A percentile compares a stretch with the other conserved stretches of the same genome.
These are phyloP conservation scores for Tulasnella sp. DNA, from an alignment of 768 basidiomycete genomes.

Conservation along the genomic window DNA sequence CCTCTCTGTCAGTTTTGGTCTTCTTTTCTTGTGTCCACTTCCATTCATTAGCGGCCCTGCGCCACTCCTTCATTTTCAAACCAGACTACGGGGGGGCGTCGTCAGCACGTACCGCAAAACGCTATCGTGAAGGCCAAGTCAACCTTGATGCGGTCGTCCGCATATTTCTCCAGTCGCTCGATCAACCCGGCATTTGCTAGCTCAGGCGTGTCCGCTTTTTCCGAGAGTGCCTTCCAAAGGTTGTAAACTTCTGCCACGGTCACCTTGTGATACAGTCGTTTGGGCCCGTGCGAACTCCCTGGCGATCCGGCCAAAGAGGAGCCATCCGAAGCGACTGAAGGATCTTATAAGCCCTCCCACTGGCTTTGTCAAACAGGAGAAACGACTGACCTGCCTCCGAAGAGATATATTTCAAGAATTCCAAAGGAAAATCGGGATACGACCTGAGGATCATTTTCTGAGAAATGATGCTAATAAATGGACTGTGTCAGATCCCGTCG, in stretches of 20 bases:
- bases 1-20: too few relatives aligned
- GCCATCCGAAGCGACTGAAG: not conserved
- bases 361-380: not conserved
- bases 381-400: not conserved
- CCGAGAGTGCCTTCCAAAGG: not conserved
- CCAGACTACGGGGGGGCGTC: not conserved
- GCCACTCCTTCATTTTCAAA: not conserved
- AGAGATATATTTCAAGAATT: not conserved
- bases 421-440: not conserved
- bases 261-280: not conserved
- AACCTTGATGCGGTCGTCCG: not conserved
- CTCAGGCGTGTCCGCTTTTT: not conserved
- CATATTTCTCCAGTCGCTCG: not conserved
- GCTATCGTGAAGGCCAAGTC: not conserved
- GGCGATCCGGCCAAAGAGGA: not conserved
- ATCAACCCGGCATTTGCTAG: not conserved
- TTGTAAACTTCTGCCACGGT: not conserved
- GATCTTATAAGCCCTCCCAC: not conserved
- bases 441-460: not conserved
- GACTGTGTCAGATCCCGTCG: not conserved
- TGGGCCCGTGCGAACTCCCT: not conserved
- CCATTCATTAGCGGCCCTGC: not conserved
- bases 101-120: not conserved
- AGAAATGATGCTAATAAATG: not conserved
- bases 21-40: not conserved